Evolutionary conservation across 1,139 yeast genomes (phyloP).

Genomic region (Saccharomyces hybrid): DNA sequence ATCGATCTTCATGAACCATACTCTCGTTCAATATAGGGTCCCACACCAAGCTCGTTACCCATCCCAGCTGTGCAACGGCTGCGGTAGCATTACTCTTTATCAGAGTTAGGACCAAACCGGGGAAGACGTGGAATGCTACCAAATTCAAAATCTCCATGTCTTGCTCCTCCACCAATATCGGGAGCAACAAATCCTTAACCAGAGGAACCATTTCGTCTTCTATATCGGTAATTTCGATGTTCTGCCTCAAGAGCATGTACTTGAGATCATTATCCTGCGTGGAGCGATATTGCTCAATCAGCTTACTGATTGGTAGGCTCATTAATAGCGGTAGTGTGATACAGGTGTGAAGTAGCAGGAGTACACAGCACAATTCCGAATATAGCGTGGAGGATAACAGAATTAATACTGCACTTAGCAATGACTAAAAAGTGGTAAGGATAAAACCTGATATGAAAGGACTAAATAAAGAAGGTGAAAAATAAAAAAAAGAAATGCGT

Average conservation of each 20-base stretch:
- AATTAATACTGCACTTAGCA: no score
- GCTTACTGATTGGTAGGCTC: constrained; percentile 8
- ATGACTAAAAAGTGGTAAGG: no score
- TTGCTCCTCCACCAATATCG: constrained; percentile 14
- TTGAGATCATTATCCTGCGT: constrained; percentile 20
- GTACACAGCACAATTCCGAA: no score
- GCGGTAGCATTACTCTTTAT: constrained; percentile 2
- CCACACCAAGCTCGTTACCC: background rate
- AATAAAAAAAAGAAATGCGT: constrained; percentile 31
- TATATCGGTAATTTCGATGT: constrained; percentile 8
- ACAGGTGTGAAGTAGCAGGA: background rate
- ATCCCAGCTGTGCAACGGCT: background rate
- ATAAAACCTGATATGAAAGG: no score
- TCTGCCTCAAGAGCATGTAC: constrained; percentile 21
- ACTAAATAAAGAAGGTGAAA: no score
- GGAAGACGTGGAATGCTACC: constrained; percentile 15
- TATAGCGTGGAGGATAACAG: no score
- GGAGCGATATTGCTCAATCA: constrained; percentile 12
- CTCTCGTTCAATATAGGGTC: background rate
- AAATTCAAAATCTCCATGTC: constrained; percentile 16
- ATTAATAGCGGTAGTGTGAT: background rate
- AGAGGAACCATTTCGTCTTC: constrained; percentile 12
- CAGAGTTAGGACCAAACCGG: constrained; percentile 6
- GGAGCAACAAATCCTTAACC: constrained; percentile 13
- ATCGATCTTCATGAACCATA: background rate